phyloP scores from a whole-genome alignment of 192 early-diverging fungal species.

The Gigaspora rosea region DNA sequence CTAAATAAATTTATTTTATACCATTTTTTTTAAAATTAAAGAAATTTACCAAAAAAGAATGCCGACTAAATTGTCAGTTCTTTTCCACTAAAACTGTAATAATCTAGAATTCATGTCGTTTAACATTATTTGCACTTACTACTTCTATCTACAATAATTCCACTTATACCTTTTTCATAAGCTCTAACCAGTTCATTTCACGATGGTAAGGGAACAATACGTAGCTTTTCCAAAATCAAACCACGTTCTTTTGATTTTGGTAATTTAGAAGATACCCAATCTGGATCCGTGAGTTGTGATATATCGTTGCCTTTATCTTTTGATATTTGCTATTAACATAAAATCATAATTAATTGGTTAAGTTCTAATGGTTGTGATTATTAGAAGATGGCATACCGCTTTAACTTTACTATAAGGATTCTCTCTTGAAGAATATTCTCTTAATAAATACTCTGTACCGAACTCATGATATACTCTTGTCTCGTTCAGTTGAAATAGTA shows the following conservation, averaged over 20 bases:
- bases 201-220: not conserved
- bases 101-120: too few species aligned
- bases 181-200: too few species aligned
- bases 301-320: conserved; percentile 50
- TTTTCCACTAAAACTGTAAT: too few species aligned
- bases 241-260: conserved; percentile 23
- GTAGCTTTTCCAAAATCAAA: conserved; percentile 2
- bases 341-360: not conserved
- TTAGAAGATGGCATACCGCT: conserved; percentile 42
- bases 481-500: conserved; percentile 89
- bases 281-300: conserved; percentile 56
- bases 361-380: not conserved
- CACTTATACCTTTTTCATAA: too few species aligned
- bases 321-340: conserved; percentile 39
- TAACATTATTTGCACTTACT: too few species aligned
- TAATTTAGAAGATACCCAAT: conserved; percentile 59
- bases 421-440: conserved; percentile 76
- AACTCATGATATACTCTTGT: conserved; percentile 90
- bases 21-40: too few species aligned
- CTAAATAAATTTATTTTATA: too few species aligned
- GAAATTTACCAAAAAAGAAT: too few species aligned
- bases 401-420: conserved; percentile 59
- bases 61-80: too few species aligned
- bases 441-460: conserved; percentile 58
- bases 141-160: too few species aligned